These are phyloP conservation scores for Botryosphaeria agaves DNA, from an alignment of 2,329 filamentous ascomycete genomes.

Conservation along the genomic window DNA sequence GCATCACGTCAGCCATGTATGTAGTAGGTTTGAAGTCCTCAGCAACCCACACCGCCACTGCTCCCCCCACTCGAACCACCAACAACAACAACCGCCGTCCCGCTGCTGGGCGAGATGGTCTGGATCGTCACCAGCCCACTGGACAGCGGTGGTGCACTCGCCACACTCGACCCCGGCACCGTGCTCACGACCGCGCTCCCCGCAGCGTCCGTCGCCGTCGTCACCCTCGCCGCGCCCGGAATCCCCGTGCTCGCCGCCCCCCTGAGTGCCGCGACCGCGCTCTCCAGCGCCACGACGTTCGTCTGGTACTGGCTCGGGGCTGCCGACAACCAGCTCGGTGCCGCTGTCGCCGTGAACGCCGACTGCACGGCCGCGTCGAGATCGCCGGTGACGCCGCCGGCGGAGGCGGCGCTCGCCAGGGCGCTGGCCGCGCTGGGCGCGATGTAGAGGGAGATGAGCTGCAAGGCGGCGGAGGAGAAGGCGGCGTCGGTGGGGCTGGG, in stretches of 20 bases:
- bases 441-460: slow-evolving; percentile 14
- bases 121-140: too few relatives aligned
- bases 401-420: slow-evolving; percentile 11
- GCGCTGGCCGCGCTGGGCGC: slow-evolving; percentile 10
- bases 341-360: slow-evolving; percentile 8
- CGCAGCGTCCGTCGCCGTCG: slow-evolving; percentile 9
- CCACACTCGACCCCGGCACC: background rate
- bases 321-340: slow-evolving; percentile 12
- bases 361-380: slow-evolving; percentile 10
- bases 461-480: slow-evolving; percentile 10
- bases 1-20: too few relatives aligned
- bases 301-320: slow-evolving; percentile 10
- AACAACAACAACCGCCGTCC: too few relatives aligned
- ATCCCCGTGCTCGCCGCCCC: slow-evolving; percentile 4
- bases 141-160: too few relatives aligned
- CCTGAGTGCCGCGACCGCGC: slow-evolving; percentile 9
- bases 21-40: too few relatives aligned
- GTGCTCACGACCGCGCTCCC: slow-evolving; percentile 7
- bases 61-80: too few relatives aligned
- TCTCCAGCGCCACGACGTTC: slow-evolving; percentile 10
- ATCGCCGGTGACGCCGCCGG: slow-evolving; percentile 12
- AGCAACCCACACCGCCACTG: too few relatives aligned
- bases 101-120: too few relatives aligned
- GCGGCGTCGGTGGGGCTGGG: background rate
- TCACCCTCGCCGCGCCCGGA: slow-evolving; percentile 6